phyloP scores from a whole-genome alignment of 805 yeast genomes.

The Torulaspora franciscae region DNA sequence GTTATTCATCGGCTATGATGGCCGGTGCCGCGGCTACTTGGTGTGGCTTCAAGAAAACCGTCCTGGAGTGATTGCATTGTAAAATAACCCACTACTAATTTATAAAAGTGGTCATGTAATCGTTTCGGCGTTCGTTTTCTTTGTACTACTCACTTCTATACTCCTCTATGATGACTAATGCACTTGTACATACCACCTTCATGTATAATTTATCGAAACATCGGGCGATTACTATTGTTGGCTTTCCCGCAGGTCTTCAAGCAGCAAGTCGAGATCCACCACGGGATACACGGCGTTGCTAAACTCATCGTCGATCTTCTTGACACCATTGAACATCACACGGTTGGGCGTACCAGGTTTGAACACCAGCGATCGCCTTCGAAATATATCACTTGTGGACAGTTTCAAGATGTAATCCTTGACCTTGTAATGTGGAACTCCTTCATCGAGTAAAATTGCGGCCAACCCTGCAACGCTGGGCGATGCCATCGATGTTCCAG shows the following conservation, averaged over 20 bases:
- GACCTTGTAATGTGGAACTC: conserved; percentile 42
- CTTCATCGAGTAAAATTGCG: conserved; percentile 51
- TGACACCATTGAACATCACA: conserved; percentile 41
- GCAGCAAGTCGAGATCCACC: conserved; percentile 21
- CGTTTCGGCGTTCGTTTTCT: conserved; percentile 7
- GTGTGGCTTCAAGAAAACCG: conserved; percentile 67
- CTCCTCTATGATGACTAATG: conserved; percentile 18
- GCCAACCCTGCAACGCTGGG: conserved; percentile 68
- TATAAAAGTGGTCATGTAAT: conserved; percentile 6
- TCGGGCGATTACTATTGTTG: not conserved
- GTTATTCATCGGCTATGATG: conserved; percentile 74
- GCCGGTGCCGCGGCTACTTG: conserved; percentile 90
- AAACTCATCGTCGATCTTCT: conserved; percentile 32
- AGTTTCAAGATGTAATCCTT: conserved; percentile 40
- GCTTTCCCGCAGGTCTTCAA: conserved; percentile 16
- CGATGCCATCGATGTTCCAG: conserved; percentile 82
- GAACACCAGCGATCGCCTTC: conserved; percentile 41
- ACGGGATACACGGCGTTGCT: conserved; percentile 27
- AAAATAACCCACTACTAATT: not conserved
- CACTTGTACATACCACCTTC: conserved; percentile 23
- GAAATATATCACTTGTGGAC: conserved; percentile 47
- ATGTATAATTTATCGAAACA: conserved; percentile 1
- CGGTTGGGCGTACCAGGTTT: conserved; percentile 58
- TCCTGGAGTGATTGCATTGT: conserved; percentile 16
- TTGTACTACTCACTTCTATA: conserved; percentile 6